A percentile compares a stretch with the other conserved stretches of the same genome.
phyloP scores from a whole-genome alignment of 768 basidiomycete species.

The Tricholoma sp. region DNA sequence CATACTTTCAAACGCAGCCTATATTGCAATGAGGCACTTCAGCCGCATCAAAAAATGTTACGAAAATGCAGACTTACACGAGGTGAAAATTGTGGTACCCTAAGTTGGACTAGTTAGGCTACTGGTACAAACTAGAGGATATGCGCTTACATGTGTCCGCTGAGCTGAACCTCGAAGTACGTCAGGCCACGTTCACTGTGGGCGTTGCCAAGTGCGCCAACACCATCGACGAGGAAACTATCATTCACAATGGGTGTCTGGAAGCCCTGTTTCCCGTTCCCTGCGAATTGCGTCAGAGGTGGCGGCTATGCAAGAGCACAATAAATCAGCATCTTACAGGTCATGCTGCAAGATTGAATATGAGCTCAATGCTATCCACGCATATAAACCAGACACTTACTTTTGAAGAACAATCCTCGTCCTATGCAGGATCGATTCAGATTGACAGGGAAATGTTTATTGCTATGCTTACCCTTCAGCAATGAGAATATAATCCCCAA shows the following conservation, averaged over 20 bases:
- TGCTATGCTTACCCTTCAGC: constrained; percentile 57
- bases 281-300: constrained; percentile 18
- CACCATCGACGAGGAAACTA: constrained; percentile 65
- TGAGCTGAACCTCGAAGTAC: constrained; percentile 60
- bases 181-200: constrained; percentile 67
- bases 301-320: background rate
- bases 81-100: constrained; percentile 67
- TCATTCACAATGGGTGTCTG: constrained; percentile 61
- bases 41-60: background rate
- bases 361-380: background rate
- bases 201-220: constrained; percentile 60
- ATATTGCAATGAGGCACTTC: background rate
- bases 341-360: constrained; percentile 29
- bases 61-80: constrained; percentile 33
- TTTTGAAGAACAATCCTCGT: constrained; percentile 63
- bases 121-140: background rate
- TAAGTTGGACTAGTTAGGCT: constrained; percentile 14
- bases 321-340: constrained; percentile 23
- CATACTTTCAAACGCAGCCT: constrained; percentile 72
- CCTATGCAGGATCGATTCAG: constrained; percentile 19
- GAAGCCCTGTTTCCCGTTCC: constrained; percentile 69
- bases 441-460: background rate
- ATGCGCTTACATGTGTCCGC: constrained; percentile 62
- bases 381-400: constrained; percentile 27
- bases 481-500: constrained; percentile 70